phyloP scores from a whole-genome alignment of 371 early-diverging fungal species.

The Syncephalastrum contaminatum region DNA sequence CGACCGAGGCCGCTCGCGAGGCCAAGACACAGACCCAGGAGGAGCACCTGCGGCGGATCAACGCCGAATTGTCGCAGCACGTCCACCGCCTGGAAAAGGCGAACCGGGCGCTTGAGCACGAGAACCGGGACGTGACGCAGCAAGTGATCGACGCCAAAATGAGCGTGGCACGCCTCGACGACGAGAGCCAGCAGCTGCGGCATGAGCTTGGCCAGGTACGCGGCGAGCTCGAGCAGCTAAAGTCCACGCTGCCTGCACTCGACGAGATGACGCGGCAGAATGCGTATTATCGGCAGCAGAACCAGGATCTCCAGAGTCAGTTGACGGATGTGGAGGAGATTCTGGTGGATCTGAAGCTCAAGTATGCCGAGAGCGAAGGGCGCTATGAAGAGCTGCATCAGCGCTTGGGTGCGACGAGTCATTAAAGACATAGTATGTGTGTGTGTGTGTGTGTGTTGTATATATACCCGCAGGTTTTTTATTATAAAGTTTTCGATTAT shows the following conservation, averaged over 20 bases:
- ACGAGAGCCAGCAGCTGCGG: conserved; percentile 58
- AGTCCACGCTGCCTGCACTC: conserved; percentile 30
- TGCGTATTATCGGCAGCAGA: conserved; percentile 58
- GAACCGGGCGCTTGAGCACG: conserved; percentile 66
- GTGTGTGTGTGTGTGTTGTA: too few relatives aligned
- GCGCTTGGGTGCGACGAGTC: conserved; percentile 25
- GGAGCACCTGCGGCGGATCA: conserved; percentile 63
- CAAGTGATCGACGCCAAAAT: conserved; percentile 56
- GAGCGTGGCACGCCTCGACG: conserved; percentile 51
- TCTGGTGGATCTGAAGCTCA: conserved; percentile 62
- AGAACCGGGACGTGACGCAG: conserved; percentile 66
- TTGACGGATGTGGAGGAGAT: conserved; percentile 59
- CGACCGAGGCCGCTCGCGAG: conserved; percentile 26
- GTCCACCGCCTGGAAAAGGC: conserved; percentile 55
- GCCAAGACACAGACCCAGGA: conserved; percentile 31
- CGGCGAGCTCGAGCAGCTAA: conserved; percentile 33
- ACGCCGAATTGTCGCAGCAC: conserved; percentile 59
- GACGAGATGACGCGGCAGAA: conserved; percentile 67
- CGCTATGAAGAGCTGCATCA: conserved; percentile 53
- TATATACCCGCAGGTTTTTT: too few relatives aligned
- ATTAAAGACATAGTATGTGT: too few relatives aligned
- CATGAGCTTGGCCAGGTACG: conserved; percentile 39
- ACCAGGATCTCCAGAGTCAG: conserved; percentile 68
- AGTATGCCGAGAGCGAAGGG: conserved; percentile 73
- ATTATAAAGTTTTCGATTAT: too few relatives aligned